Evolutionary conservation across 371 early-diverging fungal genomes (phyloP), one percentile per base, ranked within the genome.

Genomic region (Actinomucor elegans): DNA sequence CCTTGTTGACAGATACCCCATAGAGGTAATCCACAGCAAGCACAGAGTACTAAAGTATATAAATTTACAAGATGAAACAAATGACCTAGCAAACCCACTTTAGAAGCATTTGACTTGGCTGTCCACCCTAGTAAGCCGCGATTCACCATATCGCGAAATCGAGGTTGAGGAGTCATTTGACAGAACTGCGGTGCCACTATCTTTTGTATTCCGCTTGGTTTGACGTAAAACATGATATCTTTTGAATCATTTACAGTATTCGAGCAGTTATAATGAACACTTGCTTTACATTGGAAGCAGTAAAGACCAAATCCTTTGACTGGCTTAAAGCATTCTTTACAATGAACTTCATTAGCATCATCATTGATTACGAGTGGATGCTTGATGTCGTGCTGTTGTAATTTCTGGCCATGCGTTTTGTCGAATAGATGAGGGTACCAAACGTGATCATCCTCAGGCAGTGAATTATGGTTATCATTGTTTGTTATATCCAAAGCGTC

Each of bases 1-100:
- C 71, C 80, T 48, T 84, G 85, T 24, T 75, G 66, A 6, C 71
- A 74, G 5, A 77, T 61, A 12, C 83, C 85, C 81, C 85, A 84
- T 2, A 84, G 48, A 2, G 85, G 85, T 24, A 71, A 42, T 27
- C 65, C 64, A 45, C 85, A 84, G 11, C 67, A 70, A 0, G 68
- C 63, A 35, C 85, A 84, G 0, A 79, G 67, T n/a, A 74, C 64
- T 2, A 81, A 48, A 1, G 85, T 81, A 38, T 71, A 81, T 8
- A 80, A 27, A 35, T 84, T 84, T n/a, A 81, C 75, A 2, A 81
- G 64, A 7, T 75, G 67, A 37, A 84, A 79, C 12, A 65, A 59
- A 27, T 84, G 85, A 0, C 80, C 77, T 0, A 63, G 32, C 9
- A 69, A 14, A 2, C 47, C 57, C 5, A 60, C 56, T 24, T 49